phyloP scores from a whole-genome alignment of 2,329 filamentous ascomycete species.

The Blastomyces emzantsi region DNA sequence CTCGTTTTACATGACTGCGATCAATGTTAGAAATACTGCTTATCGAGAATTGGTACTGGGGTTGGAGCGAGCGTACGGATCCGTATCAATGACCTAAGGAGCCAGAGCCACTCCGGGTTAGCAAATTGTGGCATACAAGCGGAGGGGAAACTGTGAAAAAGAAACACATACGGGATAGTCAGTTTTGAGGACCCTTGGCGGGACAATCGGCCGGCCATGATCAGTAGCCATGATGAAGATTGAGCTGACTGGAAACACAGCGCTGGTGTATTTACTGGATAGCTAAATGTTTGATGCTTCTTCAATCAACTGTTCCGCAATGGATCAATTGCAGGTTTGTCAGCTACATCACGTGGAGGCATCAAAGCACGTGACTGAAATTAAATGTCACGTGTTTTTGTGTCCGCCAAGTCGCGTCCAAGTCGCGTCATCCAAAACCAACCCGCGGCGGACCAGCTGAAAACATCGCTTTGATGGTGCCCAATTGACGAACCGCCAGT shows the following conservation, averaged over 20 bases:
- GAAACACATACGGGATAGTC: slow-evolving; percentile 69
- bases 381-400: no score
- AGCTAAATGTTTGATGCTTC: background rate
- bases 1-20: slow-evolving; percentile 76
- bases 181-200: slow-evolving; percentile 69
- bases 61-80: slow-evolving; percentile 61
- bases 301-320: background rate
- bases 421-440: no score
- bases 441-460: no score
- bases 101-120: background rate
- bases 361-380: no score
- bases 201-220: slow-evolving; percentile 45
- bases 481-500: background rate
- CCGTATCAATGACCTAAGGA: slow-evolving; percentile 87
- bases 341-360: no score
- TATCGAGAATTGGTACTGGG: background rate
- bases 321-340: background rate
- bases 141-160: slow-evolving; percentile 5
- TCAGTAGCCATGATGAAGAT: slow-evolving; percentile 28
- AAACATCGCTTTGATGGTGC: background rate
- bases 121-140: background rate
- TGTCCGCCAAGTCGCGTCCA: no score
- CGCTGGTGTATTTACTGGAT: background rate
- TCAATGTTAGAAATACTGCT: slow-evolving; percentile 21
- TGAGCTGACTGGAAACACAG: background rate